Evolutionary conservation across 202 grass and related monocot genomes (phyloP), one percentile per base, ranked within the genome.

Genomic region (Thinopyrum obtusiflorum): DNA sequence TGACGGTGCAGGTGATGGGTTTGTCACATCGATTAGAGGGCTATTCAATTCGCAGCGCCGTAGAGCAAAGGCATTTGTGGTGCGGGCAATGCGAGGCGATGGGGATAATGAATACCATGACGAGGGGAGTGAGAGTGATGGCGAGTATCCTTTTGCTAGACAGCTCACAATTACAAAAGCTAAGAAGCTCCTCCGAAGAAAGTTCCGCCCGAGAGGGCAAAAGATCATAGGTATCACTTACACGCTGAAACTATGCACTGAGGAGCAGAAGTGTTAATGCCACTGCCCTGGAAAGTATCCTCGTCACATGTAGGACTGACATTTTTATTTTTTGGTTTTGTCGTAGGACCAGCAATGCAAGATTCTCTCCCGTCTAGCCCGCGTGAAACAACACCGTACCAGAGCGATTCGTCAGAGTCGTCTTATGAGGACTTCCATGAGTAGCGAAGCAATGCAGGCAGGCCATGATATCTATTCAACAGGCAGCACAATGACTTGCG

Each of bases 121-220:
- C 1, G 93, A 99, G 82, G 94, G 93, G 92, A 99, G 97, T 85
- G 97, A 99, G 51, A 96, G 91, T 68, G 97, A 99, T 88, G 88
- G 85, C 2, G 93, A 99, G 76, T 92, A 87, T 68, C 92, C 92
- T 80, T 94, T 99, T 87, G 91, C 92, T 0, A 89, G 97, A 42
- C 93, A 99, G 75, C 91, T 94, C 67, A 97, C 93, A 12, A 91
- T 99, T 68, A 96, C 92, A 42, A 98, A 98, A 76, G 86, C 89
- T 73, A 99, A 97, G 73, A 99, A 91, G 86, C 86, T 97, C 77
- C 73, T 99, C 59, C 84, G 86, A 77, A 84, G 90, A 81, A 99
- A 99, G 86, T 88, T 96, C 72, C 89, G 91, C 51, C 87, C 87
- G 9, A 93, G 97, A 74, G 93, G 82, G 63, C 97, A 97, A 84